A percentile compares a stretch with the other conserved stretches of the same genome.
These are phyloP conservation scores for Sclerotinia nivalis DNA, from an alignment of 2,329 filamentous ascomycete species.

Conservation along the genomic window DNA sequence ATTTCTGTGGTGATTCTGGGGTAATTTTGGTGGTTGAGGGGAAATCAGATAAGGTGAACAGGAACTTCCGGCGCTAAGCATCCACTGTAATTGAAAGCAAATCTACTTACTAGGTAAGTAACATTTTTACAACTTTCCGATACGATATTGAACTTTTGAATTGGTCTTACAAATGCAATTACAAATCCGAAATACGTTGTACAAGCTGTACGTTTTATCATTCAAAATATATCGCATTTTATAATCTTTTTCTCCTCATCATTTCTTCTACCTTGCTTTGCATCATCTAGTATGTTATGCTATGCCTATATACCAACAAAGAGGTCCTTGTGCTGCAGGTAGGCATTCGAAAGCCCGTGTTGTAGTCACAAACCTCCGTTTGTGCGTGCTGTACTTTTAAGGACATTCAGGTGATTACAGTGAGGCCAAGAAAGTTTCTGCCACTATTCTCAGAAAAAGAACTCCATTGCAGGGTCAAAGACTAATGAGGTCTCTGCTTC, in stretches of 20 bases:
- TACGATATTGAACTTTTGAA: too few relatives aligned
- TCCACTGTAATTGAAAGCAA: not conserved
- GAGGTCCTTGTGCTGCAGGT: not conserved
- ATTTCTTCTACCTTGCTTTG: not conserved
- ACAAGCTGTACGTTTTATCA: not conserved
- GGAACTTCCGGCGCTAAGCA: constrained; percentile 3
- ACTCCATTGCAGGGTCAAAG: not conserved
- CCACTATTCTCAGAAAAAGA: not conserved
- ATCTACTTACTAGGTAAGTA: too few relatives aligned
- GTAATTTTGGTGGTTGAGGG: too few relatives aligned
- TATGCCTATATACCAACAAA: constrained; percentile 2
- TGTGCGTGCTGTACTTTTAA: not conserved
- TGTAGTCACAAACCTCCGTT: constrained; percentile 4
- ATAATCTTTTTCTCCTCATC: not conserved
- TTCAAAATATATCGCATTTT: too few relatives aligned
- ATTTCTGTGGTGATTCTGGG: too few relatives aligned
- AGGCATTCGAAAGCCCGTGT: not conserved
- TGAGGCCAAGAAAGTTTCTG: not conserved
- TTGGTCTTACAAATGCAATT: not conserved
- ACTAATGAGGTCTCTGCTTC: not conserved
- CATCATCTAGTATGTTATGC: not conserved
- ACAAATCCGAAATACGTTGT: not conserved
- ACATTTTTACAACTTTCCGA: too few relatives aligned
- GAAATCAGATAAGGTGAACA: too few relatives aligned
- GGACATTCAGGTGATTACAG: not conserved